Conservation (phyloP, 306 rosid species). For the Trifolium pratense region DNA sequence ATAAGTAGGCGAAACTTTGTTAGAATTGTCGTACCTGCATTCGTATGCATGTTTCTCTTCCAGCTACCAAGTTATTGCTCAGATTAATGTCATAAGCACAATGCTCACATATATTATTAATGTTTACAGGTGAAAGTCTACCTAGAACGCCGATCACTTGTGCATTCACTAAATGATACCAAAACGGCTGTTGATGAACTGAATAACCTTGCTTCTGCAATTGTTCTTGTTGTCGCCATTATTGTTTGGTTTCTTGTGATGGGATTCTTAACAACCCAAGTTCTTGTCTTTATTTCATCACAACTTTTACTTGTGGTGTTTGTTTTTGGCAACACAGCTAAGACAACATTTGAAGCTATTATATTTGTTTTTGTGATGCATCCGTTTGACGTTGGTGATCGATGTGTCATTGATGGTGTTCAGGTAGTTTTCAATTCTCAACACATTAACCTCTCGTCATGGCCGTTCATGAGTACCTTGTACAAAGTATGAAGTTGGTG, state of each 20-base stretch:
- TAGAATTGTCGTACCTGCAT: no score
- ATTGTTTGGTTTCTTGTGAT: conserved; percentile 72
- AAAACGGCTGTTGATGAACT: conserved; percentile 87
- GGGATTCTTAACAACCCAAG: conserved; percentile 76
- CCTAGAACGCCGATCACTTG: conserved; percentile 72
- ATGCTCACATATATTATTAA: conserved; percentile 27
- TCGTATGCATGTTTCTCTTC: no score
- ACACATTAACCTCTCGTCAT: neutral
- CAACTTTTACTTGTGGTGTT: conserved; percentile 75
- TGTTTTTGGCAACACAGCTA: conserved; percentile 77
- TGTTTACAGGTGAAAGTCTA: conserved; percentile 78
- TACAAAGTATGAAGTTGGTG: no score
- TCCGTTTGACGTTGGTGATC: conserved; percentile 90
- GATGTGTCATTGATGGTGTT: conserved; percentile 83
- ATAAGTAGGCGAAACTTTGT: no score
- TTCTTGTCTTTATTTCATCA: conserved; percentile 76
- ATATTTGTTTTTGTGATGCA: conserved; percentile 89
- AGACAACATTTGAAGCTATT: conserved; percentile 84
- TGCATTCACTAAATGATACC: conserved; percentile 76
- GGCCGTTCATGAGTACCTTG: no score
- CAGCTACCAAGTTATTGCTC: no score
- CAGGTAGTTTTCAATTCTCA: conserved; percentile 63
- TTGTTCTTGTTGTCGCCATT: conserved; percentile 51
- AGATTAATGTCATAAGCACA: neutral
- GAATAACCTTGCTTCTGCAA: conserved; percentile 62